Percentiles rank a stretch among this genome's conserved stretches.
Evolutionary conservation across 495 filamentous ascomycete genomes (phyloP).

Genomic region (Aspergillus nanangensis): DNA sequence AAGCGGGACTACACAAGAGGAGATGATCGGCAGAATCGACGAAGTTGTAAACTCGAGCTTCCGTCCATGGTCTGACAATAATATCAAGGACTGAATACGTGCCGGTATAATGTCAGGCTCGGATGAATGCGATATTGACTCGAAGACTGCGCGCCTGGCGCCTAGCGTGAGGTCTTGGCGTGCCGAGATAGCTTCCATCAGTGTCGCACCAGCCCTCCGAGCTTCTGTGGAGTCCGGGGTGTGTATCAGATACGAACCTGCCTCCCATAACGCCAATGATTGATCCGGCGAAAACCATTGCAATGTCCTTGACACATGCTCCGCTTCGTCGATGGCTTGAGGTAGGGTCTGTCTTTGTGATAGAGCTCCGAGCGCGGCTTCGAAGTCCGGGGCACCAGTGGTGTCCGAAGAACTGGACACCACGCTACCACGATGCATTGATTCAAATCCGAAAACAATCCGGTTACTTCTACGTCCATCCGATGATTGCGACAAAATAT

Average conservation of each 20-base stretch:
- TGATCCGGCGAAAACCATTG: slow-evolving; percentile 39
- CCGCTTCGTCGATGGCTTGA: slow-evolving; percentile 40
- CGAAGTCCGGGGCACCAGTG: slow-evolving; percentile 37
- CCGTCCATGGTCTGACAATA: slow-evolving; percentile 42
- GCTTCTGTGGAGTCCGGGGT: slow-evolving; percentile 34
- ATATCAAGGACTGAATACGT: slow-evolving; percentile 36
- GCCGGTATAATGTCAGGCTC: slow-evolving; percentile 38
- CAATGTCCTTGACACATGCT: slow-evolving; percentile 27
- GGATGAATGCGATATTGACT: slow-evolving; percentile 31
- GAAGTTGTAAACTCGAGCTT: slow-evolving; percentile 40
- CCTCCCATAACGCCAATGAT: slow-evolving; percentile 38
- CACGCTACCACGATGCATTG: slow-evolving; percentile 44
- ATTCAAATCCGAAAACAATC: slow-evolving; percentile 29
- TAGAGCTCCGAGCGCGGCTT: slow-evolving; percentile 30
- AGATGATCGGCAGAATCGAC: slow-evolving; percentile 37
- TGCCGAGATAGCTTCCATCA: slow-evolving; percentile 36
- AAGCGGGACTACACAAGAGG: slow-evolving; percentile 37
- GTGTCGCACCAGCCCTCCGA: slow-evolving; percentile 29
- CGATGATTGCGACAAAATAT: slow-evolving; percentile 24
- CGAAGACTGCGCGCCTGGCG: slow-evolving; percentile 30
- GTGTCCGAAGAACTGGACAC: slow-evolving; percentile 42
- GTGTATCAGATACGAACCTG: slow-evolving; percentile 34
- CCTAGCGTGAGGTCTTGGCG: slow-evolving; percentile 39
- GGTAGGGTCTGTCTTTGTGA: slow-evolving; percentile 31
- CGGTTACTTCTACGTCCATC: slow-evolving; percentile 29